phyloP scores from a whole-genome alignment of 176 grass and related monocot species.

The Juncus inflexus region DNA sequence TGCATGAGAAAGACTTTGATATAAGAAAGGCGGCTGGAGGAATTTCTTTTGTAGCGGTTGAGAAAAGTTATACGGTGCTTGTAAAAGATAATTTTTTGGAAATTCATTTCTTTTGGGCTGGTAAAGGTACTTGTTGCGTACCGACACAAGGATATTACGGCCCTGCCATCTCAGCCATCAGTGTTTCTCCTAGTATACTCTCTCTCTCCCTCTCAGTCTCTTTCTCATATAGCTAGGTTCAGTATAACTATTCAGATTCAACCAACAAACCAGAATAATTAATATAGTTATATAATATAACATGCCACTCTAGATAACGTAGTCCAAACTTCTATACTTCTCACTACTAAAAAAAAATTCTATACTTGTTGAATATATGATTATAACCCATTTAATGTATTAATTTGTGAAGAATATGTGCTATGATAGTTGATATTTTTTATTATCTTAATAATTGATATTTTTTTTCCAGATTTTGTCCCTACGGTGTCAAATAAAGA shows the following conservation, averaged over 20 bases:
- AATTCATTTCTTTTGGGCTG: constrained; percentile 96
- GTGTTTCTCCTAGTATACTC: constrained; percentile 46
- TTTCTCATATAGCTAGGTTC: neutral
- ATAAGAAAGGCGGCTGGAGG: constrained; percentile 77
- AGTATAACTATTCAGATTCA: no score
- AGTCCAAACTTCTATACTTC: no score
- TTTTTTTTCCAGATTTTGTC: constrained; percentile 46
- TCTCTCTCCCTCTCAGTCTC: constrained; percentile 5
- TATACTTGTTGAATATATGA: no score
- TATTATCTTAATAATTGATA: constrained; percentile 17
- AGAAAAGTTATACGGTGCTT: constrained; percentile 46
- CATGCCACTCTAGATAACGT: no score
- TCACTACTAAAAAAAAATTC: no score
- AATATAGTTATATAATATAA: no score
- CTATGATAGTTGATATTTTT: neutral
- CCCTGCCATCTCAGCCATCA: constrained; percentile 65
- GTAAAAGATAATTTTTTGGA: constrained; percentile 83
- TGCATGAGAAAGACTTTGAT: constrained; percentile 64
- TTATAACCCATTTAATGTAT: no score
- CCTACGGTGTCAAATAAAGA: constrained; percentile 43
- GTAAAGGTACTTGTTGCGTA: constrained; percentile 87
- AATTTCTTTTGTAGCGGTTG: constrained; percentile 48
- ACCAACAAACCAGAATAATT: no score
- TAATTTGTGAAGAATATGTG: no score
- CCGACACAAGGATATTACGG: constrained; percentile 76